Evolutionary conservation across 805 yeast genomes (phyloP), one percentile per base, ranked within the genome.

Genomic region (Komagataella mondaviorum): DNA sequence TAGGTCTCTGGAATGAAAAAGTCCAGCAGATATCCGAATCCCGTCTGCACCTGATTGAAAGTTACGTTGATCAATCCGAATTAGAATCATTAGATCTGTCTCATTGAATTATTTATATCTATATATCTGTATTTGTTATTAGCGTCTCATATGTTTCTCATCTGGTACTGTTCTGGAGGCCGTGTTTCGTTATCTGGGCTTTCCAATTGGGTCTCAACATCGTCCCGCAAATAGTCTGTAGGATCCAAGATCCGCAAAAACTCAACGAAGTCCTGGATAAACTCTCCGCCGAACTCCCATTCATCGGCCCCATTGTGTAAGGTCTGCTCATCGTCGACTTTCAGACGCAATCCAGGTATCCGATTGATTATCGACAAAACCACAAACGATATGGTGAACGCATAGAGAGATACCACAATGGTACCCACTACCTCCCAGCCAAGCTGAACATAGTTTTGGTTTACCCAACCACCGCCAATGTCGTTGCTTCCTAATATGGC

Each of bases 231-330:
- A 46, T 52, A 60, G 51, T 59, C 63, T 20, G 45, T 49, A 14
- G 64, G 63, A 44, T 60, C 55, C n/a, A 81, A 84, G 67, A 86
- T 93, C 62, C 96, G 77, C 65, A 95, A 77, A 8, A 88, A 90
- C 71, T 88, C 96, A 50, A 88, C 93, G 62, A 85, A 88, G 65
- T 88, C 96, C 63, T 85, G 85, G 20, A 95, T 95, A 67, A 85
- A 88, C 67, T 88, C 96, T 48, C 95, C 54, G 18, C 53, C 95
- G 55, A 88, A 83, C 69, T 88, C 95, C 66, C 84, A 90, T 63
- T 85, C 95, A 63, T 88, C 96, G 62, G 86, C 73, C 44, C 96
- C 96, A 18, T 71, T 69, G 52, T 80, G 80, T 18, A 57, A 12
- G 63, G 88, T 96, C 18, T 81, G 91, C 44, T 83, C 82, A 60